Percentiles rank a stretch among this genome's conserved stretches.
Evolutionary conservation across 306 rosid genomes (phyloP).

Genomic region (Lablab purpureus): DNA sequence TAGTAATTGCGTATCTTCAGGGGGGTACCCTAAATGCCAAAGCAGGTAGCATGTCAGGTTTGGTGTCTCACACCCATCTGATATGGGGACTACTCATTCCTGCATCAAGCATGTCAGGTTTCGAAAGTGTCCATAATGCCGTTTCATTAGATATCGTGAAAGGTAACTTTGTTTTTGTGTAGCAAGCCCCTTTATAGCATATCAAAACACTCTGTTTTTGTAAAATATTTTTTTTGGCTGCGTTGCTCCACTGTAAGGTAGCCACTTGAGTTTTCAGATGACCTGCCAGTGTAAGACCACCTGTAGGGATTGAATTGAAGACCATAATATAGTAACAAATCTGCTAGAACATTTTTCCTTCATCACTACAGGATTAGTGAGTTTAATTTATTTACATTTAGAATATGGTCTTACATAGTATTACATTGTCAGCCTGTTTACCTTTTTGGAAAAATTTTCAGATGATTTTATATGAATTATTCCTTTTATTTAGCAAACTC

Average conservation of each 20-base stretch:
- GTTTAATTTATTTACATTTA: not conserved
- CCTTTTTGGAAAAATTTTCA: not conserved
- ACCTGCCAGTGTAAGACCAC: not conserved
- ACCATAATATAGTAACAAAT: not conserved
- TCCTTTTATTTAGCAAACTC: conserved; percentile 14
- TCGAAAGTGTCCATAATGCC: not conserved
- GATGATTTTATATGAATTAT: conserved; percentile 28
- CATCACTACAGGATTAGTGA: not conserved
- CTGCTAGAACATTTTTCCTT: not conserved
- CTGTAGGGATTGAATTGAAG: not conserved
- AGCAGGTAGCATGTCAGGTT: not conserved
- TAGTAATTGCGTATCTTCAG: not conserved
- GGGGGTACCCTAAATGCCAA: not conserved
- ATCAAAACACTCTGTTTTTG: not conserved
- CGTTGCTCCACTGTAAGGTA: not conserved
- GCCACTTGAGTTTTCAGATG: not conserved
- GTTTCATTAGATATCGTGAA: not conserved
- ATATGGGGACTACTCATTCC: conserved; percentile 4
- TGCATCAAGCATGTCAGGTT: not conserved
- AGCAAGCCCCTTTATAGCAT: not conserved
- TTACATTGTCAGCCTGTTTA: not conserved
- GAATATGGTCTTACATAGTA: not conserved
- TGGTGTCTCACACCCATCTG: not conserved
- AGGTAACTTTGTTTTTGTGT: not conserved
- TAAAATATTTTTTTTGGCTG: not conserved